These are phyloP conservation scores for Xerocomus spinulosus DNA, from an alignment of 768 basidiomycete genomes.

Conservation along the genomic window DNA sequence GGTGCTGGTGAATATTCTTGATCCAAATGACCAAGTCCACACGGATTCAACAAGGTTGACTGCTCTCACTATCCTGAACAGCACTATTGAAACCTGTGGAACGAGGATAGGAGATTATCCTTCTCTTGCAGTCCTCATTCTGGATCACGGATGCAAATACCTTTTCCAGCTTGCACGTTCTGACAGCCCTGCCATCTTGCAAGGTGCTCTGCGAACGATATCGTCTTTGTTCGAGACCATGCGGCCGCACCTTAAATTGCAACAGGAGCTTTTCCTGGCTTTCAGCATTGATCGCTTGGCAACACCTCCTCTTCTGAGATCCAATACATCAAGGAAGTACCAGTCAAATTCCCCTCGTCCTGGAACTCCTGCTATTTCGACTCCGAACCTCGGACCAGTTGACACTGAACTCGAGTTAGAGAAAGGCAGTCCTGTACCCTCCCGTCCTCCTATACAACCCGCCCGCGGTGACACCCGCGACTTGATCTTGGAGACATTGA, in stretches of 20 bases:
- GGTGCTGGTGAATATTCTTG: slow-evolving; percentile 91
- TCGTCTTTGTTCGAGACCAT: slow-evolving; percentile 87
- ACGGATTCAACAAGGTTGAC: slow-evolving; percentile 93
- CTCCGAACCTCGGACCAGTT: slow-evolving; percentile 39
- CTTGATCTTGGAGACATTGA: slow-evolving; percentile 83
- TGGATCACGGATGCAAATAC: slow-evolving; percentile 92
- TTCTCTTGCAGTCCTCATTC: slow-evolving; percentile 68
- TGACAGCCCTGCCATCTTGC: slow-evolving; percentile 75
- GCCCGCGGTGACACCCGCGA: slow-evolving; percentile 86
- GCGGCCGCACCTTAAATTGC: slow-evolving; percentile 81
- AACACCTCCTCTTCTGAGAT: slow-evolving; percentile 40
- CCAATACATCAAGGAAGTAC: slow-evolving; percentile 29
- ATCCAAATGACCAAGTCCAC: slow-evolving; percentile 91
- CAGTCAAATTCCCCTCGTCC: slow-evolving; percentile 47
- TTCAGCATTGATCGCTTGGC: slow-evolving; percentile 91
- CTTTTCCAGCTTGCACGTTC: slow-evolving; percentile 95
- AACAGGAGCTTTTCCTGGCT: slow-evolving; percentile 91
- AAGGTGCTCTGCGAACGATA: slow-evolving; percentile 77
- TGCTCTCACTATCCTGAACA: slow-evolving; percentile 82
- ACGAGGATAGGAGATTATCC: slow-evolving; percentile 69
- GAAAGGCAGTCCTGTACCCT: slow-evolving; percentile 45
- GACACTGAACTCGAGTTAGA: slow-evolving; percentile 42
- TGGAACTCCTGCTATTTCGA: slow-evolving; percentile 44
- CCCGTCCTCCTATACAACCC: slow-evolving; percentile 61
- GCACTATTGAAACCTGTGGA: slow-evolving; percentile 83